Conservation (phyloP, 176 grass and related monocot genomes). For the Thalia dealbata region DNA sequence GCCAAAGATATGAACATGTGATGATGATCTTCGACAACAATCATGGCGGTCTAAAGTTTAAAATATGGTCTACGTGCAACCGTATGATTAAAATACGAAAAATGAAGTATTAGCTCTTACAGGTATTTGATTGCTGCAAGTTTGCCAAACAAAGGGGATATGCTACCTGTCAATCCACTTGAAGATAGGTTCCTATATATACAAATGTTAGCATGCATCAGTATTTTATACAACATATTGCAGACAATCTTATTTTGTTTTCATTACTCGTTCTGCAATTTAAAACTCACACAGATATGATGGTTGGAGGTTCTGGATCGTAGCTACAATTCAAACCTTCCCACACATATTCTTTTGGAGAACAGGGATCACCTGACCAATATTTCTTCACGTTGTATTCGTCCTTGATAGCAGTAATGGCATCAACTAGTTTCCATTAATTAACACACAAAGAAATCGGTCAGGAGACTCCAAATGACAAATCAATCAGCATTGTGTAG, state of each 20-base stretch:
- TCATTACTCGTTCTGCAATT: not conserved
- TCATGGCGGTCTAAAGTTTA: not conserved
- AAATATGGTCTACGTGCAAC: not conserved
- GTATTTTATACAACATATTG: not conserved
- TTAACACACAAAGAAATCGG: not conserved
- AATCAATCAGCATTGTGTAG: too few species aligned
- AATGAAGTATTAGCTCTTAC: constrained; percentile 18
- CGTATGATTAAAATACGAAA: not conserved
- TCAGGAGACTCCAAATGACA: not conserved
- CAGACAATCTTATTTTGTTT: not conserved
- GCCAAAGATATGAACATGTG: too few species aligned
- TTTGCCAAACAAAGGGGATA: constrained; percentile 33
- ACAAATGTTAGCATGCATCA: not conserved
- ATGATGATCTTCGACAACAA: not conserved
- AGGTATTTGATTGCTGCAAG: constrained; percentile 30
- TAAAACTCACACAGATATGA: constrained; percentile 43
- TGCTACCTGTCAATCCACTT: constrained; percentile 32
- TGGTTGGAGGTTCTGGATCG: constrained; percentile 28
- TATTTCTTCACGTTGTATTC: constrained; percentile 34
- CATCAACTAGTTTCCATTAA: constrained; percentile 28
- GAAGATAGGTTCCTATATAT: constrained; percentile 35
- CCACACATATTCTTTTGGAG: constrained; percentile 33
- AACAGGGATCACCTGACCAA: constrained; percentile 58
- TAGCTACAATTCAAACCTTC: constrained; percentile 47
- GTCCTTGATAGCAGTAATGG: constrained; percentile 37